Conservation (phyloP, 495 filamentous ascomycete genomes). For the Penicillium paxilli region DNA sequence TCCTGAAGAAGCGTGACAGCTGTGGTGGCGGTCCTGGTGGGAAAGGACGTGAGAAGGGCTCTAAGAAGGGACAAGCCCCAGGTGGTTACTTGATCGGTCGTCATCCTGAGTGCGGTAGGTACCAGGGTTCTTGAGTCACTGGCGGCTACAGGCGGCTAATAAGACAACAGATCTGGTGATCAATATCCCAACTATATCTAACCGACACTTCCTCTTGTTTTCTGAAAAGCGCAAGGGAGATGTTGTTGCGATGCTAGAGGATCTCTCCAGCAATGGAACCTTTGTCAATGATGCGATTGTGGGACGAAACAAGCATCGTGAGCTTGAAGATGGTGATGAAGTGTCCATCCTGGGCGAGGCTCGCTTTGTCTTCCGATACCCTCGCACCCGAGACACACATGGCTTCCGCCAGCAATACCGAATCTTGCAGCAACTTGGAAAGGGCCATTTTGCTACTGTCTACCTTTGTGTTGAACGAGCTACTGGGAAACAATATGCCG, state of each 20-base stretch:
- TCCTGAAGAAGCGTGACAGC: slow-evolving; percentile 65
- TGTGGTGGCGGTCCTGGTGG: too few species aligned
- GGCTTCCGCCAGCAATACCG: slow-evolving; percentile 85
- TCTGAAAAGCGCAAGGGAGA: slow-evolving; percentile 82
- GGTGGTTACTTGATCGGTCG: slow-evolving; percentile 91
- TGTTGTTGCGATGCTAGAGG: slow-evolving; percentile 79
- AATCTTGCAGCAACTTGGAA: slow-evolving; percentile 82
- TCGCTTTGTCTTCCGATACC: slow-evolving; percentile 88
- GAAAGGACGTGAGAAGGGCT: slow-evolving; percentile 34
- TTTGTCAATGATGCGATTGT: slow-evolving; percentile 91
- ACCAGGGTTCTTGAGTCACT: not conserved
- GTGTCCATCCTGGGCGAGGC: slow-evolving; percentile 80
- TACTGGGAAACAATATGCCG: slow-evolving; percentile 81
- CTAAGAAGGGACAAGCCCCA: slow-evolving; percentile 55
- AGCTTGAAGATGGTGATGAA: slow-evolving; percentile 86
- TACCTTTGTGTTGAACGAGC: slow-evolving; percentile 86
- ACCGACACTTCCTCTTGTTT: slow-evolving; percentile 90
- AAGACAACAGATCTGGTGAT: slow-evolving; percentile 67
- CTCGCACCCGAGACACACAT: slow-evolving; percentile 69
- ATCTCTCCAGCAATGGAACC: slow-evolving; percentile 94
- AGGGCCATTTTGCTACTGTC: slow-evolving; percentile 95
- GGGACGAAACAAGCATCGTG: slow-evolving; percentile 86
- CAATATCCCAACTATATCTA: slow-evolving; percentile 83
- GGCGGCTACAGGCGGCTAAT: too few species aligned
- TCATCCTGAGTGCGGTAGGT: slow-evolving; percentile 90